Evolutionary conservation across 257 asterid genomes (phyloP), one percentile per base, ranked within the genome.

Genomic region (Paulownia fortunei): DNA sequence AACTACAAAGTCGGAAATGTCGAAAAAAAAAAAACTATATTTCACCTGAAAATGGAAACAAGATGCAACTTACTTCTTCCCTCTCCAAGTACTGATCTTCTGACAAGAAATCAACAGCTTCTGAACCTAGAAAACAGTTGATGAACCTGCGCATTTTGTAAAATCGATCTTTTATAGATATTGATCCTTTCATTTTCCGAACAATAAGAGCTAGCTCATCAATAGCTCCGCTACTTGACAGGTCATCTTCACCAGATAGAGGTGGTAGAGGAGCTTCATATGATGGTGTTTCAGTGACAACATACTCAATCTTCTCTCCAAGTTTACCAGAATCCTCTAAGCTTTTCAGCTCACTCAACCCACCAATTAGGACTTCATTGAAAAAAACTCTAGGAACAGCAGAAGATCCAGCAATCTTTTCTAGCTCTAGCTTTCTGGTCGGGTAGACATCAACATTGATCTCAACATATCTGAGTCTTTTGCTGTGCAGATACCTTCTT

Each of bases 191-290:
- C 97, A 94, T 92, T 85, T 92, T 94, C 62, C 86, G 84, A 87
- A 84, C 96, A 16, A 94, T 84, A 83, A 92, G 88, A 55, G 98
- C 97, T 44, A 94, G 89, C 81, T 94, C 98, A 78, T 94, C 98
- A 10, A 90, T 75, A 81, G 90, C 81, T 81, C 96, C 98, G 64
- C 88, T 87, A 69, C 89, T 88, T 41, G 93, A 88, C 73, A 86
- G 49, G 79, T 92, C 98, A 89, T 94, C 98, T 86, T 94, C 98
- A 82, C 97, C 98, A 23, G 98, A 92, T 68, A 94, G 89, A 44
- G 98, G 98, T n/a, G 98, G 97, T 67, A 89, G 71, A 68, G 97
- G 97, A 76, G 97, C 96, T 85, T 92, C 93, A 83, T 79, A 85
- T 8, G 98, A 81, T 15, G 98, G 96, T 47, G 82, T 72, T 86